Base-by-base conservation (phyloP, 2,329 filamentous ascomycete genomes). In the Claviceps citrina region DNA sequence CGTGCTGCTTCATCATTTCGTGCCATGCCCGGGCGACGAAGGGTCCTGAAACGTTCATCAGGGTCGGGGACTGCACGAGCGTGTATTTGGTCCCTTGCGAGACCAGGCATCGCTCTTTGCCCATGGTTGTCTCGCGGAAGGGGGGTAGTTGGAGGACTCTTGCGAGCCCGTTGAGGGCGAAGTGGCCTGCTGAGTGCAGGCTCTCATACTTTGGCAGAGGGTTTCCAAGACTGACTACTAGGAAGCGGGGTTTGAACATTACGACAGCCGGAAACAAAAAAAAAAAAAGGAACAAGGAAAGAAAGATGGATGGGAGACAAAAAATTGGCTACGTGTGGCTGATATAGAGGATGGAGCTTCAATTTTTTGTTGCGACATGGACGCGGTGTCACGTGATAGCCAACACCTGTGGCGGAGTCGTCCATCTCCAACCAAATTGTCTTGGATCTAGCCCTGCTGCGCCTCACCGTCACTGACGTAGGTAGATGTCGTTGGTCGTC, bases 171-270 rank as follows among this genome's bases (percentile, higher is more conserved):
- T 72, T 65, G 47, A 94, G 73, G 34, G 85, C 73, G 41, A 77
- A 73, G 63, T 96, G 89, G 9, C 87, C 91, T 12, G 86, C 85
- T 19, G 79, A 87, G 62, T 96, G 91, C 7, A 89, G 76, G 16
- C 84, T 93, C 46, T 80, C 70, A 47, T 74, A 72, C 59, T 89
- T 87, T 2, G 76, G 65, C 6, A 71, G 67, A 6, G 83, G 85
- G 51, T 96, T 96, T 49, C 91, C 91, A 46, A 98, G 72, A 46
- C 84, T 91, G 63, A 86, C 73, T 51, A 96, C 69, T 42, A 96
- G 74, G 50, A 93, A 75, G 30, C 70, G 72, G 34, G 63, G 59
- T 22, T 53, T 58, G 40, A 61, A 59, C 52, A 60, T 60, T 34
- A 35, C 53, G 45, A 19, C 27, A 34, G n/a, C 19, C 20, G n/a